Evolutionary conservation across 2,329 filamentous ascomycete genomes (phyloP).

Genomic region (Aspergillus hortae): DNA sequence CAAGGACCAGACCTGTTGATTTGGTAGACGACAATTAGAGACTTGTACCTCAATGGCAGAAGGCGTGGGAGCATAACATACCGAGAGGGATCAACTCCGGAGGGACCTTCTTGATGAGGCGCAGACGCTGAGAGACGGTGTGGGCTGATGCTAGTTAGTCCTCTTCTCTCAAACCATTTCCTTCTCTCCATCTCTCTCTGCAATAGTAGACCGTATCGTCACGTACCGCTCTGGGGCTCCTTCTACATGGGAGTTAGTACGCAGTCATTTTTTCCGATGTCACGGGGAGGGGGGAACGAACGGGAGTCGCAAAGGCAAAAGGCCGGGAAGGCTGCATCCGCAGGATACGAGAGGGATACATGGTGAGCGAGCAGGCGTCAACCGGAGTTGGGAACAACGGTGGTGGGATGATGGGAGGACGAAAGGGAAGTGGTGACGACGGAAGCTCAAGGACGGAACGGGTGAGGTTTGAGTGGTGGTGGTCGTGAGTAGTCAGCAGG

Average conservation of each 20-base stretch:
- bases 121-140: conserved; percentile 92
- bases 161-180: neutral
- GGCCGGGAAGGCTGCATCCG: conserved; percentile 55
- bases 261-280: conserved; percentile 17
- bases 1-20: conserved; percentile 72
- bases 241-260: conserved; percentile 52
- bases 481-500: conserved; percentile 10
- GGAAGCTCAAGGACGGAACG: conserved; percentile 18
- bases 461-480: conserved; percentile 3
- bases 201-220: neutral
- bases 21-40: conserved; percentile 24
- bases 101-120: conserved; percentile 83
- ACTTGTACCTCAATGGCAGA: conserved; percentile 13
- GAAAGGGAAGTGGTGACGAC: conserved; percentile 19
- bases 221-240: conserved; percentile 61
- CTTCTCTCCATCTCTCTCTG: conserved; percentile 9
- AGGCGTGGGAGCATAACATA: conserved; percentile 47
- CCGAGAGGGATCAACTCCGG: conserved; percentile 92
- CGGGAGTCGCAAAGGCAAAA: conserved; percentile 62
- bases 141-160: conserved; percentile 62
- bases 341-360: conserved; percentile 64
- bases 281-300: conserved; percentile 45
- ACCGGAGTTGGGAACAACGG: conserved; percentile 18
- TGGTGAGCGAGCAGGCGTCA: conserved; percentile 40
- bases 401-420: conserved; percentile 17